Evolutionary conservation across 495 filamentous ascomycete species (phyloP), one percentile per base, ranked within the genome.

Genomic region (Ramalina intermedia): DNA sequence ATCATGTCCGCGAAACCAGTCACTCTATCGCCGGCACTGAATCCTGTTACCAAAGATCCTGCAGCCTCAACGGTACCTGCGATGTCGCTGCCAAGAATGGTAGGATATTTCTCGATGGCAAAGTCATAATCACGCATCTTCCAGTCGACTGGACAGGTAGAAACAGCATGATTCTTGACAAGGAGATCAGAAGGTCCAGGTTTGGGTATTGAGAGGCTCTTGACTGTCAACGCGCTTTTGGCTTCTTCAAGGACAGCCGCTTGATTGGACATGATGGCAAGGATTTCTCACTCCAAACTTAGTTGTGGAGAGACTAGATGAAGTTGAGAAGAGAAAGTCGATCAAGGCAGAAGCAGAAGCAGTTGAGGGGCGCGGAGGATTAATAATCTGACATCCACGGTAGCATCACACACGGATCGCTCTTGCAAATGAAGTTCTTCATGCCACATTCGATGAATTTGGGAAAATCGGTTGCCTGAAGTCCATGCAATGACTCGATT

Each of bases 11-110:
- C 58, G 27, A 53, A 58, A 18, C 61, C 65, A 21, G 65, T 50
- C 8, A 73, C 69, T 13, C 68, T 58, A 27, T 74, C 63, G 20
- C 71, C 70, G 36, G 62, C 64, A 56, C 69, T 65, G 55, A 74
- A 56, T n/a, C 56, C 48, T 8, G 53, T 66, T 24, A 70, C 67
- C n/a, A 46, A 53, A 9, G 51, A 33, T 12, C 71, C 70, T 16
- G 70, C 63, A 36, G 58, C 61, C 42, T 61, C 51, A n/a, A 74
- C 57, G 49, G 64, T 62, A 27, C 71, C 71, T 1, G 67, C 65
- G 9, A 69, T 56, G 40, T 74, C 71, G 18, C 48, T 58, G 26
- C 68, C 68, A 24, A 70, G 60, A 17, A 71, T 54, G 16, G 54
- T 62, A 7, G 68, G 67, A 43, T 64, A 70, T n/a, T 54, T 54